Evolutionary conservation across 1,284 basidiomycete genomes (phyloP).

Genomic region (Papiliotrema nemorosa): DNA sequence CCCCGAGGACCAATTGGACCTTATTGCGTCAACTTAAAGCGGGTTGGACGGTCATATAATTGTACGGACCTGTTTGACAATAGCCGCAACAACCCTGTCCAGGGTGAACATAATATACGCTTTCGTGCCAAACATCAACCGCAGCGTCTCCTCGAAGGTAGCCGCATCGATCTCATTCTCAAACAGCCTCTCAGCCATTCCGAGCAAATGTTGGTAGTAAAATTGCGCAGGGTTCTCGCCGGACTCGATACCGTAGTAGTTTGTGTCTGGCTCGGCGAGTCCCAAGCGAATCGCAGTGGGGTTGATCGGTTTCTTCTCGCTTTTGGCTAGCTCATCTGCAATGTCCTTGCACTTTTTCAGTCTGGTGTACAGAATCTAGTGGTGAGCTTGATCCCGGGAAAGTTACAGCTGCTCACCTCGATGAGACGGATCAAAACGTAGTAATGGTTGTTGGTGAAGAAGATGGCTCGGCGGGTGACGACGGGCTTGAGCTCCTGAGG

Average conservation of each 20-base stretch:
- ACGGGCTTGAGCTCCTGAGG: conserved; percentile 14
- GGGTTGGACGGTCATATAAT: conserved; percentile 19
- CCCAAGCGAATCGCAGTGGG: conserved; percentile 60
- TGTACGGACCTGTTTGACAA: conserved; percentile 73
- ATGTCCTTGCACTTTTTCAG: conserved; percentile 72
- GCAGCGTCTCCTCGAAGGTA: conserved; percentile 89
- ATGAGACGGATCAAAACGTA: conserved; percentile 84
- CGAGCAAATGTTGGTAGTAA: conserved; percentile 84
- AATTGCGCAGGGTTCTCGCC: conserved; percentile 57
- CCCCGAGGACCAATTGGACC: conserved; percentile 73
- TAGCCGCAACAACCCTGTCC: conserved; percentile 84
- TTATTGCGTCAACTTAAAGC: too few species aligned
- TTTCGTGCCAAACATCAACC: conserved; percentile 95
- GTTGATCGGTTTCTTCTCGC: conserved; percentile 53
- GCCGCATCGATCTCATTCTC: conserved; percentile 85
- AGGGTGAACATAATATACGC: conserved; percentile 89
- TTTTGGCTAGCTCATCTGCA: conserved; percentile 53
- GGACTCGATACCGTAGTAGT: conserved; percentile 48
- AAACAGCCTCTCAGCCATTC: conserved; percentile 90
- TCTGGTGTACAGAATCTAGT: conserved; percentile 80
- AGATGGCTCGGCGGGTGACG: conserved; percentile 52
- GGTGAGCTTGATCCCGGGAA: not conserved
- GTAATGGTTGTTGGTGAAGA: conserved; percentile 90
- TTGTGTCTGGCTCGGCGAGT: conserved; percentile 56
- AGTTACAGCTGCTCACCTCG: conserved; percentile 59